Base-by-base conservation (phyloP, 2,329 filamentous ascomycete genomes). In the Purpureocillium takamizusanense region DNA sequence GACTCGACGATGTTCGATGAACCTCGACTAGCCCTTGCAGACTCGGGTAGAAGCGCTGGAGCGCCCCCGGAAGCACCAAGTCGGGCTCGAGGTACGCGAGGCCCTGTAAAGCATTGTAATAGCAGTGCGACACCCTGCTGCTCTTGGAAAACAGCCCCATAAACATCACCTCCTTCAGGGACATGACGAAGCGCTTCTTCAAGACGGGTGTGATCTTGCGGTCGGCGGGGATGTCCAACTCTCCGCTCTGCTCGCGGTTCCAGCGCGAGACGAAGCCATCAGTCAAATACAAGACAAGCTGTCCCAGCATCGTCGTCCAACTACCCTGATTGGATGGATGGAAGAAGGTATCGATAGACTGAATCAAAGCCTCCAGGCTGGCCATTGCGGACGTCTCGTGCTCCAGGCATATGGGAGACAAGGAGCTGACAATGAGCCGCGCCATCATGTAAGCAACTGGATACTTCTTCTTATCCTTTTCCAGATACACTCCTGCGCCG, bases 71-170 rank as follows among this genome's bases (percentile, higher is more conserved):
- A 2, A 98, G 70, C 42, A 98, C 90, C 50, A 97, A 69, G 49
- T 87, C 81, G 1, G 92, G 94, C 57, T 98, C 90, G 33, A 98
- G 70, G 52, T 84, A 95, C 2, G 92, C 85, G 38, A 98, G 67
- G 39, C 86, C 85, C 58, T 97, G 90, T 36, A 98, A 70, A 1
- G 90, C 86, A 36, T 85, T 88, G 47, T 95, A 78, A 47, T 90
- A 94, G 66, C 89, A 94, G 59, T 83, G 89, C 56, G 95, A 88
- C 3, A 92, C 83, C 36, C 88, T 89, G 41, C 80, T 82, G 59
- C 89, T 95, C 71, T 98, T 98, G 38, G 89, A 86, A 59, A 95
- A 98, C 36, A 98, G 83, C 21, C 92, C 92, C 89, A 98, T 95
- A 60, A 95, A 98, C 4, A 88, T 87, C 35, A 95, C 90, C 48